phyloP scores from a whole-genome alignment of 73 alveolate species.

The Tetrahymena malaccensis region DNA sequence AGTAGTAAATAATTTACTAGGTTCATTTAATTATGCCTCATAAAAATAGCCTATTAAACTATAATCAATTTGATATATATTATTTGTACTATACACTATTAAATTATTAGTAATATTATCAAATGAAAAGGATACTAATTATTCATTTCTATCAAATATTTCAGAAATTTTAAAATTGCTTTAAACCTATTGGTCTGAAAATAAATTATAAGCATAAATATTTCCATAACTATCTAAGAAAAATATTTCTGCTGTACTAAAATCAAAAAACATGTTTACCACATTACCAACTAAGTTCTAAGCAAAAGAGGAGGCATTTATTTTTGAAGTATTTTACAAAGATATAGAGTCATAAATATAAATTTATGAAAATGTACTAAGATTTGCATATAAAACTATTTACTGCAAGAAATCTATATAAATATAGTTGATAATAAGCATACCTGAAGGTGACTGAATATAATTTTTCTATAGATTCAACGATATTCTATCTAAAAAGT shows the following conservation, averaged over 20 bases:
- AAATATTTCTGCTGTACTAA: neutral
- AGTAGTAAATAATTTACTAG: neutral
- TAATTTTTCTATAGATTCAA: too few relatives aligned
- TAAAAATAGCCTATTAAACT: neutral
- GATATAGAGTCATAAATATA: neutral
- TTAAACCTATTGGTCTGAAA: neutral
- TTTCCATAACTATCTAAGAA: neutral
- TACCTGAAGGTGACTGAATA: too few relatives aligned
- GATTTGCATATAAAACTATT: neutral
- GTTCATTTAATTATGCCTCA: neutral
- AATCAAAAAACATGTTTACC: neutral
- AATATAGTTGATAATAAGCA: neutral
- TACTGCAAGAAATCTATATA: neutral
- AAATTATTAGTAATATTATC: neutral
- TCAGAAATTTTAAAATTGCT: neutral
- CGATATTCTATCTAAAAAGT: too few relatives aligned
- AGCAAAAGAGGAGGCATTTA: neutral
- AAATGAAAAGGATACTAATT: neutral
- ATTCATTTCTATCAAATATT: neutral
- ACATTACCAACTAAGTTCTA: neutral
- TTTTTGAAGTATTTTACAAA: too few relatives aligned
- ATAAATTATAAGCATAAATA: neutral
- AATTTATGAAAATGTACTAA: neutral
- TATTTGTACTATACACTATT: neutral
- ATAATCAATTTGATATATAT: neutral